Conservation (phyloP, 1,284 basidiomycete genomes). For the Ustilago xerochloae region DNA sequence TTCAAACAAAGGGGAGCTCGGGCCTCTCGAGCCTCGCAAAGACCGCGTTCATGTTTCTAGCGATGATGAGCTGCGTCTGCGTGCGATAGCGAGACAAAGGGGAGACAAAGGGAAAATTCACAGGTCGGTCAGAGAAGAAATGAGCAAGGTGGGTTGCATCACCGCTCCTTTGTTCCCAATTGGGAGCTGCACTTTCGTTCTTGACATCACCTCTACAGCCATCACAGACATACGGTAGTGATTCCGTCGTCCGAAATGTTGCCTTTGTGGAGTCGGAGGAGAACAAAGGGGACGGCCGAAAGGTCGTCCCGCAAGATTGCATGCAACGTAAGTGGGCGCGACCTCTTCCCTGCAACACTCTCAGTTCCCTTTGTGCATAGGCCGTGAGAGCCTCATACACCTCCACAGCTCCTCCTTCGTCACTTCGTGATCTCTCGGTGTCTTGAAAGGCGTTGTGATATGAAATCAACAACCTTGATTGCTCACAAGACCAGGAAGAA, state of each 20-base stretch:
- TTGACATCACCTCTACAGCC: no score
- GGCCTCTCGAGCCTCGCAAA: constrained; percentile 1
- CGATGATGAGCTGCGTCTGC: not conserved
- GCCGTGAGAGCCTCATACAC: not conserved
- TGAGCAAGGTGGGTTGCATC: constrained; percentile 12
- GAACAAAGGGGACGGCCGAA: constrained; percentile 20
- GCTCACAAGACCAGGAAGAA: not conserved
- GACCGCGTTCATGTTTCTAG: not conserved
- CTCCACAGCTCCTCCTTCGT: not conserved
- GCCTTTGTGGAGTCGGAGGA: not conserved
- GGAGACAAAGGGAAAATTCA: constrained; percentile 4
- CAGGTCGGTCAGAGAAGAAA: not conserved
- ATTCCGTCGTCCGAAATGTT: not conserved
- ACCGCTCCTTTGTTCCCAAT: not conserved
- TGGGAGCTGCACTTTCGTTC: not conserved
- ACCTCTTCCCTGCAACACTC: not conserved
- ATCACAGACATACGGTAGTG: not conserved
- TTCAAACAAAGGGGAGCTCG: constrained; percentile 17
- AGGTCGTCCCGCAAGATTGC: not conserved
- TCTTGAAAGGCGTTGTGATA: not conserved
- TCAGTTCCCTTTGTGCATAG: not conserved
- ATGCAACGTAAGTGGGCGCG: constrained; percentile 8
- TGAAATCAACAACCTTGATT: not conserved
- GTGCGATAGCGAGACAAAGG: no score
- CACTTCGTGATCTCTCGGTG: not conserved